Evolutionary conservation across 2,329 filamentous ascomycete genomes (phyloP), one percentile per base, ranked within the genome.

Genomic region (Monosporascus sp.): DNA sequence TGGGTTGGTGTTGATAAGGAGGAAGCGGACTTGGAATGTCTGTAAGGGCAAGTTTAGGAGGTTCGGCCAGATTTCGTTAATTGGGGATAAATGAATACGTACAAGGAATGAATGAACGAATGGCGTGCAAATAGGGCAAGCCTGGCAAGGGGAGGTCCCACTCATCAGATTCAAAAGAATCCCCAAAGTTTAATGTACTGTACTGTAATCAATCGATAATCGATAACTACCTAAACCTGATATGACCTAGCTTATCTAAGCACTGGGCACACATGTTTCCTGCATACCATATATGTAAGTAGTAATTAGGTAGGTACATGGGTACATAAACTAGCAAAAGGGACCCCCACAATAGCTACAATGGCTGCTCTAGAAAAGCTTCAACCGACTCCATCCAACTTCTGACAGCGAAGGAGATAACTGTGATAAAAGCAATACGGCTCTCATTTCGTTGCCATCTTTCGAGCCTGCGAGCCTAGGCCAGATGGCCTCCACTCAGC

Each of bases 401-500:
- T 14, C 6, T 1, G 31, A 34, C 9, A 11, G 38, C 11, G 7
- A 41, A 41, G 17, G 38, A 18, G 38, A 39, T 8, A 41, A 27
- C 9, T 45, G 48, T 25, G 11, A 41, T 31, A 24, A 38, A 27
- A 45, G 11, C 15, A n/a, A 31, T 38, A 5, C 37, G 22, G 15
- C n/a, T 7, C 9, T 18, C 48, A 3, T 47, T n/a, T 18, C 37
- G 11, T 34, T 34, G 31, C 31, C 31, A 34, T 34, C 3, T 34
- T 14, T 34, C 11, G 9, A 34, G 31, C 4, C 11, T 31, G 11
- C 9, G 31, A 34, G 31, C 47, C 7, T 51, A 49, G 57, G 37
- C 50, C 70, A 63, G 59, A 72, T 72, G 68, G 66, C 62, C 60
- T 49, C 48, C 51, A 63, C 65, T 50, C 68, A 66, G 54, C 70